A percentile compares a stretch with the other conserved stretches of the same genome.
Conservation (phyloP, 768 basidiomycete species). For the Hirschioporus abietinus region DNA sequence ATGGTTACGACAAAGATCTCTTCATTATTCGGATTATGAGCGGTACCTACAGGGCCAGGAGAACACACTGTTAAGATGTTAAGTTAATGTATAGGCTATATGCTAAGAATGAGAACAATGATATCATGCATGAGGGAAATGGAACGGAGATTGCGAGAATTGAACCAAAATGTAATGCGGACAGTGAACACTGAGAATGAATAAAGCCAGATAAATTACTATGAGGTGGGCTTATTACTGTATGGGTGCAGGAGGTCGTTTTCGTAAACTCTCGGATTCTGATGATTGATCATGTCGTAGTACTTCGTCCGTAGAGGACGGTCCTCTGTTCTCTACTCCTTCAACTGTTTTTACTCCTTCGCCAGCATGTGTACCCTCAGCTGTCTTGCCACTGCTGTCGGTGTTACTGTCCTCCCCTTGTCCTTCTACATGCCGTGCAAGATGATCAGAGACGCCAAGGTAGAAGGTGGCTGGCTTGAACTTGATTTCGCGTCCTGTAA, state of each 20-base stretch:
- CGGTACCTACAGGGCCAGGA: background rate
- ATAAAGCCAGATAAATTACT: background rate
- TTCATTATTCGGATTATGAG: background rate
- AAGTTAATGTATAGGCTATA: background rate
- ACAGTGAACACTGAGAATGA: background rate
- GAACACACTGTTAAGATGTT: background rate
- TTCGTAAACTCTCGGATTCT: background rate
- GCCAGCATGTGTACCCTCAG: background rate
- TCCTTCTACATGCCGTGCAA: slow-evolving; percentile 73
- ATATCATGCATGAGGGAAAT: background rate
- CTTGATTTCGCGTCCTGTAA: slow-evolving; percentile 83
- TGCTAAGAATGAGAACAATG: background rate
- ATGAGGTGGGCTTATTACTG: background rate
- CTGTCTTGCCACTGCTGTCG: slow-evolving; percentile 21
- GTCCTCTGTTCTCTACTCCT: background rate
- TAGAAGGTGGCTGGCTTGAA: slow-evolving; percentile 94
- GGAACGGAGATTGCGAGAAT: background rate
- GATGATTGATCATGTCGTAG: background rate
- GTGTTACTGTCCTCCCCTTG: slow-evolving; percentile 24
- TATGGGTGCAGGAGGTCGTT: background rate
- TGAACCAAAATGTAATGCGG: background rate
- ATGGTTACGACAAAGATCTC: background rate
- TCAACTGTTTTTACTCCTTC: slow-evolving; percentile 1
- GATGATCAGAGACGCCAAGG: slow-evolving; percentile 71
- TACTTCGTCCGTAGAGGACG: background rate